Base-by-base conservation (phyloP, 169 alveolate genomes). In the Eimeria acervulina region DNA sequence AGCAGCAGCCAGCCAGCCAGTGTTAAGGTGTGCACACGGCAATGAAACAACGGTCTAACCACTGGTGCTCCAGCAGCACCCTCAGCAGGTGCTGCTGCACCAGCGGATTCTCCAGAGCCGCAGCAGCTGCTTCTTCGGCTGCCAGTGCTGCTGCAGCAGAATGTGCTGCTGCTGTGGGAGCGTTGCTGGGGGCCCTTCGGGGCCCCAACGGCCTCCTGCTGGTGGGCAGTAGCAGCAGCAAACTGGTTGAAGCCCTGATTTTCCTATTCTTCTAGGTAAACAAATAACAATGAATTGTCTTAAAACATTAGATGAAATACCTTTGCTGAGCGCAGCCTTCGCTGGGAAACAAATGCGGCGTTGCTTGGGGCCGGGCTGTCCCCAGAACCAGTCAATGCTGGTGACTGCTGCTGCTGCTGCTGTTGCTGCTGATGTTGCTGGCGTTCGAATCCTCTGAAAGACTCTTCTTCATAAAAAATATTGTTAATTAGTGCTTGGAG, bases 321-420 rank as follows among this genome's bases (percentile, higher is more conserved):
- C 17, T 7, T 15, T 5, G 31, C 15, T 63, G 74, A 63, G 38
- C 26, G 74, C 38, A 63, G 74, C 5, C 38, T 4, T n/a, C 26
- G 74, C 74, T 63, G 74, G 36, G 74, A 6, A 63, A n/a, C 38
- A 63, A 63, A 63, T n/a, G 38, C 74, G 8, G 5, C 74, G 74
- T 21, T 63, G 2, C 74, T 26, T 63, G 84, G 84, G 84, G 84
- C 84, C 84, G 84, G n/a, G 17, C 84, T 72, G 84, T 72, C 84
- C 84, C 84, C 84, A 72, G 84, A 72, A 72, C 84, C 44, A 21
- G 84, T 38, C 84, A 36, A 42, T 38, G 40, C 40, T 15, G 63
- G 36, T 78, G 40, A 28, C 63, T 78, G 89, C 89, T 78, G 89
- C 68, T 78, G 89, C 89, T 42, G 89, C 89, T 42, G 89, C 42